These are phyloP conservation scores for Populus euphratica DNA, from an alignment of 345 rosid genomes.

Conservation along the genomic window DNA sequence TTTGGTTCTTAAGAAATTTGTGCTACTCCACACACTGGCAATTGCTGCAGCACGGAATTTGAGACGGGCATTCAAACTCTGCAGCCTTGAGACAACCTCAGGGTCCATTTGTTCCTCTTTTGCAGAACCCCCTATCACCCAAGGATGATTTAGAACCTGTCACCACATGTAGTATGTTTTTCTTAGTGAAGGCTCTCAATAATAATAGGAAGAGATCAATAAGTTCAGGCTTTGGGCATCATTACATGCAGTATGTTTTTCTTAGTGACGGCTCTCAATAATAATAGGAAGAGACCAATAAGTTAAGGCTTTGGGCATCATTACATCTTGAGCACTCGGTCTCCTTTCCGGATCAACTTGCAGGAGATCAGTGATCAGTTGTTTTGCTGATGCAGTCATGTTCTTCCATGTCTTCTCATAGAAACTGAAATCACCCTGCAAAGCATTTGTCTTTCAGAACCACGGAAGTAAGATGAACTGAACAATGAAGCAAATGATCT, in stretches of 20 bases:
- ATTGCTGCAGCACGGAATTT: conserved; percentile 60
- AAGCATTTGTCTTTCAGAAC: background rate
- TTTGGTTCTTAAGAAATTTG: conserved; percentile 52
- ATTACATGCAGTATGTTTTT: too few relatives aligned
- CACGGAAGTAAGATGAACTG: background rate
- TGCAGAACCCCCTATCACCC: conserved; percentile 63
- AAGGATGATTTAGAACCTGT: conserved; percentile 55
- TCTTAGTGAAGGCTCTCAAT: background rate
- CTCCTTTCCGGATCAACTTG: conserved; percentile 57
- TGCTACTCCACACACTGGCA: conserved; percentile 59
- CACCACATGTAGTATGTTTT: background rate
- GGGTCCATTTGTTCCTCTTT: conserved; percentile 61
- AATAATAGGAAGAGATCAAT: background rate
- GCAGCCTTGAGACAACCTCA: conserved; percentile 51
- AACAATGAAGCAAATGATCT: background rate
- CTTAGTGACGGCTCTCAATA: background rate
- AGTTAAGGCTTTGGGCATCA: background rate
- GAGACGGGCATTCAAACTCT: conserved; percentile 55
- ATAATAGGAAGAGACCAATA: background rate
- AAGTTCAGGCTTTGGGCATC: background rate
- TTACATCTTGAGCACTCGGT: conserved; percentile 54
- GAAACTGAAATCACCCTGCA: conserved; percentile 60
- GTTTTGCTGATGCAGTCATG: conserved; percentile 54
- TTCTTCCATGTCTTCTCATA: conserved; percentile 62
- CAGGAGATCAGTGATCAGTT: conserved; percentile 49